These are phyloP conservation scores for Solanum tacnaense DNA, from an alignment of 257 asterid genomes.

Conservation along the genomic window DNA sequence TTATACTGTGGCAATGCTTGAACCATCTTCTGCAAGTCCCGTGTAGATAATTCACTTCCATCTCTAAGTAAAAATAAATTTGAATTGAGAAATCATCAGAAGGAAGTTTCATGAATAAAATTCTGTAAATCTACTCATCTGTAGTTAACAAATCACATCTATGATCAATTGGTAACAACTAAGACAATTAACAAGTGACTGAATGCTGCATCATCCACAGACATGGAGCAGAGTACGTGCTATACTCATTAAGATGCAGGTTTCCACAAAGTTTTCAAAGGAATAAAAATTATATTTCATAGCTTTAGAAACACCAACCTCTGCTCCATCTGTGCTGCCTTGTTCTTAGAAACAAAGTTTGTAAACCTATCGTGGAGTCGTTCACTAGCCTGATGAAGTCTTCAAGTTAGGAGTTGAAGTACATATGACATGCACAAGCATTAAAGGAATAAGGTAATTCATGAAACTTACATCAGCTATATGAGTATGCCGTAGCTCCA, in stretches of 20 bases:
- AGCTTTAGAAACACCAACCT: constrained; percentile 40
- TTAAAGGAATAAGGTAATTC: background rate
- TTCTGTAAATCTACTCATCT: background rate
- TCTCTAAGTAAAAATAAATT: constrained; percentile 46
- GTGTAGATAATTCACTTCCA: constrained; percentile 76
- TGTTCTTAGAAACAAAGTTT: constrained; percentile 77
- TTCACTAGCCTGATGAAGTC: constrained; percentile 73
- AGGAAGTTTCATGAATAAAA: background rate
- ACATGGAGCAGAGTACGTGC: background rate
- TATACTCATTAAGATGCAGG: background rate
- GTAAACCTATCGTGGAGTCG: constrained; percentile 74
- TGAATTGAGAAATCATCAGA: constrained; percentile 3
- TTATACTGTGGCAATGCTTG: constrained; percentile 92
- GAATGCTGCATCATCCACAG: background rate
- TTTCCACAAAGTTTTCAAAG: background rate
- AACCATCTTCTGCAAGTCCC: constrained; percentile 96
- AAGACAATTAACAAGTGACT: background rate
- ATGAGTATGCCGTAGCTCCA: constrained; percentile 85
- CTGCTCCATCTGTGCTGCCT: constrained; percentile 96
- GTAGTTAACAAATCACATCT: background rate
- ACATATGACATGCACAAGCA: constrained; percentile 4
- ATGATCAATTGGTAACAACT: background rate
- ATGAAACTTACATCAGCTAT: constrained; percentile 70
- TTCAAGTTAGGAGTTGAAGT: constrained; percentile 4
- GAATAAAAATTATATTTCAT: background rate